phyloP scores from a whole-genome alignment of 1,284 basidiomycete species.

The Polyporus tsugae region DNA sequence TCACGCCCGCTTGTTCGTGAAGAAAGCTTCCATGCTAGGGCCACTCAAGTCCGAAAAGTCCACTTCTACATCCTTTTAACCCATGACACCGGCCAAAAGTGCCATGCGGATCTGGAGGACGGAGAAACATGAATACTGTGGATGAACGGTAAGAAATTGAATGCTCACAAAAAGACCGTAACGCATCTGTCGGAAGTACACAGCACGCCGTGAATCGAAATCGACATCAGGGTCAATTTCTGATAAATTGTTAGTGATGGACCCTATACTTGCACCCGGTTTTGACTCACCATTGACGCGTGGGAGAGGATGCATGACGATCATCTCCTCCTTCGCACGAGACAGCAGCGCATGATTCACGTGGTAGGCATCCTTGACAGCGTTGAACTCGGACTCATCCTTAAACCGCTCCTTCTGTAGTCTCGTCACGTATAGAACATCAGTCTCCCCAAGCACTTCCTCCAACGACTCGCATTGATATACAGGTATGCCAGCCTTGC shows the following conservation, averaged over 20 bases:
- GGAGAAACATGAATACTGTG: background rate
- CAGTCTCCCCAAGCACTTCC: constrained; percentile 91
- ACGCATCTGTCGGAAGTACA: constrained; percentile 99
- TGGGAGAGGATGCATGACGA: constrained; percentile 98
- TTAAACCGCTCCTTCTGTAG: constrained; percentile 96
- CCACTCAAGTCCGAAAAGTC: background rate
- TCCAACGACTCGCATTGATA: constrained; percentile 88
- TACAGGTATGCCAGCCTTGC: constrained; percentile 84
- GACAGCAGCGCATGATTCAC: constrained; percentile 94
- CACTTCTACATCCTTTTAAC: constrained; percentile 35
- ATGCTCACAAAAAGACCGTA: constrained; percentile 94
- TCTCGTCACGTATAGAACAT: constrained; percentile 97
- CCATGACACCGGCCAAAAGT: constrained; percentile 74
- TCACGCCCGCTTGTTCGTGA: too few species aligned
- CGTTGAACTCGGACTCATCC: constrained; percentile 84
- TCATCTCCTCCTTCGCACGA: constrained; percentile 94
- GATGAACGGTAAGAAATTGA: background rate
- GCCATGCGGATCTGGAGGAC: constrained; percentile 76
- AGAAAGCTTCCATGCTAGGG: background rate
- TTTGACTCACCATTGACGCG: constrained; percentile 77
- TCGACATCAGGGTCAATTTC: constrained; percentile 99
- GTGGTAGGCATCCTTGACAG: constrained; percentile 93
- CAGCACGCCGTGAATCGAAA: constrained; percentile 93
- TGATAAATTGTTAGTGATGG: constrained; percentile 37
- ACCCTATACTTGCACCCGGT: background rate